Evolutionary conservation across 768 basidiomycete genomes (phyloP).

Genomic region (Tylopilus sp.): DNA sequence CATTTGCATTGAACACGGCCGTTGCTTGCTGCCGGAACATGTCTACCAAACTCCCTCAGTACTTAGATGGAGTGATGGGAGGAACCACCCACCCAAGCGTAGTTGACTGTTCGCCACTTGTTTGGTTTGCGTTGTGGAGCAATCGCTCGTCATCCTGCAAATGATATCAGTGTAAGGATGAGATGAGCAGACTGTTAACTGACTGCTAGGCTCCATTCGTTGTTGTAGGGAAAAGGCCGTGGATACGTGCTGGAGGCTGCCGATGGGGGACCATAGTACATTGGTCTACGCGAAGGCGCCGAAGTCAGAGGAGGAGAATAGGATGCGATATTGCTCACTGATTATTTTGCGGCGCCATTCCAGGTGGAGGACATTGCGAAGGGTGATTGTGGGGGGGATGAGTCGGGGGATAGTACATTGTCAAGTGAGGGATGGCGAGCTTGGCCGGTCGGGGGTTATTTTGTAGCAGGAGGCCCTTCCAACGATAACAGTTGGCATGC

Average conservation of each 20-base stretch:
- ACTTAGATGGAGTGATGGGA: neutral
- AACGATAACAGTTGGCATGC: slow-evolving; percentile 6
- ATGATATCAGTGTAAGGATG: neutral
- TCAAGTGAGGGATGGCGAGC: too few relatives aligned
- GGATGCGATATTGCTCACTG: neutral
- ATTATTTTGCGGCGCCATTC: accelerated
- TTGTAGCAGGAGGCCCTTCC: slow-evolving; percentile 1
- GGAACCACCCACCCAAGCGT: neutral
- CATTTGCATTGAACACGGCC: slow-evolving; percentile 3
- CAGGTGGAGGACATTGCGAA: too few relatives aligned
- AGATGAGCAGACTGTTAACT: neutral
- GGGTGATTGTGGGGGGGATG: neutral
- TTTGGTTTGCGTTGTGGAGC: neutral
- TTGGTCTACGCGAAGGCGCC: neutral
- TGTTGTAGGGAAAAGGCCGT: neutral
- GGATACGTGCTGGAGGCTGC: too few relatives aligned
- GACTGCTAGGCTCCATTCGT: slow-evolving; percentile 6
- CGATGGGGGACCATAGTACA: neutral
- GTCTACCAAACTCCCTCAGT: slow-evolving; percentile 3
- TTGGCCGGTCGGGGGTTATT: too few relatives aligned
- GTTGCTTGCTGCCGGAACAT: neutral
- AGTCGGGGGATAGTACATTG: too few relatives aligned
- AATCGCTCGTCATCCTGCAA: slow-evolving; percentile 4
- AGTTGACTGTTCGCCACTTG: neutral
- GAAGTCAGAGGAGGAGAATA: neutral